phyloP scores from a whole-genome alignment of 371 early-diverging fungal genomes.

The Lichtheimia ornata region DNA sequence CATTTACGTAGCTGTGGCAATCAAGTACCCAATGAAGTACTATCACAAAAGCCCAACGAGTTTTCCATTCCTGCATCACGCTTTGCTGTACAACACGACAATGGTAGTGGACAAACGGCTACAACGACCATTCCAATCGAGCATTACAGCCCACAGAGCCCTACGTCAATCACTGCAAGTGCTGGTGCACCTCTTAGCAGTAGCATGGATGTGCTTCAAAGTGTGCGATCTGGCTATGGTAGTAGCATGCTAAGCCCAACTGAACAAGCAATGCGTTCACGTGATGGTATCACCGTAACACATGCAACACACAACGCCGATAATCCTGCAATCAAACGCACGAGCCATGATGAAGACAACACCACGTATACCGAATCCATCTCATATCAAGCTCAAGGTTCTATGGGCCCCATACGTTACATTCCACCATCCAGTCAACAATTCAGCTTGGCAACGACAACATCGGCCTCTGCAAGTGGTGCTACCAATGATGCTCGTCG shows the following conservation, averaged over 20 bases:
- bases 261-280: slow-evolving; percentile 5
- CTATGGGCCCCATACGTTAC: slow-evolving; percentile 35
- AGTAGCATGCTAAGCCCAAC: slow-evolving; percentile 19
- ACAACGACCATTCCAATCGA: slow-evolving; percentile 19
- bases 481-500: slow-evolving; percentile 19
- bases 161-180: slow-evolving; percentile 8
- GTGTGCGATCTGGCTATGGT: slow-evolving; percentile 32
- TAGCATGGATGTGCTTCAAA: slow-evolving; percentile 43
- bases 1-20: slow-evolving; percentile 14
- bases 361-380: slow-evolving; percentile 25
- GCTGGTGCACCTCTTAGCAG: slow-evolving; percentile 32
- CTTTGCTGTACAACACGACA: slow-evolving; percentile 16
- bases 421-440: slow-evolving; percentile 33
- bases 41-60: slow-evolving; percentile 46
- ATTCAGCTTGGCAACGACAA: slow-evolving; percentile 33
- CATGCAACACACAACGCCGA: slow-evolving; percentile 25
- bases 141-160: slow-evolving; percentile 16
- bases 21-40: slow-evolving; percentile 41
- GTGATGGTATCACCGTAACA: slow-evolving; percentile 16
- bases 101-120: not conserved
- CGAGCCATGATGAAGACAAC: slow-evolving; percentile 18
- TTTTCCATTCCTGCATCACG: slow-evolving; percentile 30
- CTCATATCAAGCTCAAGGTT: slow-evolving; percentile 23
- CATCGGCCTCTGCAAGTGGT: slow-evolving; percentile 26
- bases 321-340: not conserved